phyloP scores from a whole-genome alignment of 169 alveolate species.

The Cryptosporidium ryanae region DNA sequence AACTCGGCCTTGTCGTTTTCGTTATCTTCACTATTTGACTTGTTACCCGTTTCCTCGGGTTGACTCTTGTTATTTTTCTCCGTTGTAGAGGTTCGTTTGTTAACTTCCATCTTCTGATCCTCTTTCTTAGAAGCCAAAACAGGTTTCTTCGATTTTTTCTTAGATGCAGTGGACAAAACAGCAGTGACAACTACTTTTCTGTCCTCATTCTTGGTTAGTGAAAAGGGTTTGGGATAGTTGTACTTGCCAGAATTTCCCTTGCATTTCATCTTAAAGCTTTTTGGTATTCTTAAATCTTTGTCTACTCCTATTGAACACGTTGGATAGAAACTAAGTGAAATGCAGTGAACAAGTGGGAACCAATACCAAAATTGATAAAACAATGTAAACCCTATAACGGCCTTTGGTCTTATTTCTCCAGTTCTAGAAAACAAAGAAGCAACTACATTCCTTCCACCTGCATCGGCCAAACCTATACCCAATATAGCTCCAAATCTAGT shows the following conservation, averaged over 20 bases:
- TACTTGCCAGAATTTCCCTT: slow-evolving; percentile 83
- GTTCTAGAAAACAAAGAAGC: slow-evolving; percentile 83
- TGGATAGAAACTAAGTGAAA: slow-evolving; percentile 91
- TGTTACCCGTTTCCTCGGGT: slow-evolving; percentile 58
- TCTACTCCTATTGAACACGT: slow-evolving; percentile 91
- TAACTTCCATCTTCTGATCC: slow-evolving; percentile 15
- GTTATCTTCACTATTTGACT: slow-evolving; percentile 76
- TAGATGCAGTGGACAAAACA: slow-evolving; percentile 75
- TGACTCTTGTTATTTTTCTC: slow-evolving; percentile 81
- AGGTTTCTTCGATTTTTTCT: slow-evolving; percentile 77
- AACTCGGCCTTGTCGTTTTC: slow-evolving; percentile 75
- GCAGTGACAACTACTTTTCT: slow-evolving; percentile 88
- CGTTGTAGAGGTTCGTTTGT: slow-evolving; percentile 79
- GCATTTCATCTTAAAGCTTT: slow-evolving; percentile 84
- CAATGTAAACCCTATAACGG: slow-evolving; percentile 95
- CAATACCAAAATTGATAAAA: slow-evolving; percentile 97
- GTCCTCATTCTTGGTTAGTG: slow-evolving; percentile 80
- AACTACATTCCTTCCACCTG: slow-evolving; percentile 91
- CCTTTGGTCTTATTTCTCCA: slow-evolving; percentile 90
- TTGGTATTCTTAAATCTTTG: slow-evolving; percentile 88
- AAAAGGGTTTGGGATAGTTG: slow-evolving; percentile 83
- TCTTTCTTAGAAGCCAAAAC: slow-evolving; percentile 79
- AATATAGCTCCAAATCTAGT: slow-evolving; percentile 96
- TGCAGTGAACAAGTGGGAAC: slow-evolving; percentile 95
- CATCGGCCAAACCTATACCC: slow-evolving; percentile 93